Evolutionary conservation across 1,284 basidiomycete species (phyloP).

Genomic region (Boletus hoseneyae): DNA sequence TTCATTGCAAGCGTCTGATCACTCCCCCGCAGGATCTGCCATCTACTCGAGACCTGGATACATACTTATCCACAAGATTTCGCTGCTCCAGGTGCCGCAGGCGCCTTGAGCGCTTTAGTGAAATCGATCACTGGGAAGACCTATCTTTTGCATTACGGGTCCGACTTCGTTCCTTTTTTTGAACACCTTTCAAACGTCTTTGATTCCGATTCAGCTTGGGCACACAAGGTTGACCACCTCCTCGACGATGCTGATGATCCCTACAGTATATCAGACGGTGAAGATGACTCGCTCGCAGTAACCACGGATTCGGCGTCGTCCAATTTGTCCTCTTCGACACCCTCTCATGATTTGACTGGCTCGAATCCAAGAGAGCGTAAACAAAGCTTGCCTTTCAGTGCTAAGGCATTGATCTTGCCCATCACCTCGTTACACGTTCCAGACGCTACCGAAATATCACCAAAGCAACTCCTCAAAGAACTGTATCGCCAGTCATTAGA

Average conservation of each 20-base stretch:
- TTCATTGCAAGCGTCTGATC: conserved; percentile 5
- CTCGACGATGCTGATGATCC: conserved; percentile 60
- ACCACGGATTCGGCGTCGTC: conserved; percentile 22
- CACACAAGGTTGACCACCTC: conserved; percentile 57
- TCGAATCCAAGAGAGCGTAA: conserved; percentile 52
- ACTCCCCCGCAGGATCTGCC: conserved; percentile 56
- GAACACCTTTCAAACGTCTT: conserved; percentile 57
- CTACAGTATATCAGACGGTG: conserved; percentile 51
- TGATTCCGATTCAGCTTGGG: conserved; percentile 70
- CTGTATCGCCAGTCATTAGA: conserved; percentile 54
- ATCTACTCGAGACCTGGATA: conserved; percentile 72
- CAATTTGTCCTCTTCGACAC: conserved; percentile 16
- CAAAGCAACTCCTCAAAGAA: conserved; percentile 61
- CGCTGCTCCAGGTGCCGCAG: conserved; percentile 64
- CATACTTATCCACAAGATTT: conserved; percentile 71
- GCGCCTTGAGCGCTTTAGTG: conserved; percentile 69
- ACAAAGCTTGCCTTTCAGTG: conserved; percentile 54
- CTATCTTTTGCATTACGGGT: conserved; percentile 76
- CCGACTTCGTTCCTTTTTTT: conserved; percentile 73
- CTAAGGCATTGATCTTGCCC: conserved; percentile 37
- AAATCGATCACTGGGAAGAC: conserved; percentile 74
- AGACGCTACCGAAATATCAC: conserved; percentile 29
- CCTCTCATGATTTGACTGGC: conserved; percentile 24
- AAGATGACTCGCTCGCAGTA: conserved; percentile 34
- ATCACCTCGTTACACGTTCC: conserved; percentile 11